Base-by-base conservation (phyloP, 2,329 filamentous ascomycete species). In the Penicillium hesseltinei region DNA sequence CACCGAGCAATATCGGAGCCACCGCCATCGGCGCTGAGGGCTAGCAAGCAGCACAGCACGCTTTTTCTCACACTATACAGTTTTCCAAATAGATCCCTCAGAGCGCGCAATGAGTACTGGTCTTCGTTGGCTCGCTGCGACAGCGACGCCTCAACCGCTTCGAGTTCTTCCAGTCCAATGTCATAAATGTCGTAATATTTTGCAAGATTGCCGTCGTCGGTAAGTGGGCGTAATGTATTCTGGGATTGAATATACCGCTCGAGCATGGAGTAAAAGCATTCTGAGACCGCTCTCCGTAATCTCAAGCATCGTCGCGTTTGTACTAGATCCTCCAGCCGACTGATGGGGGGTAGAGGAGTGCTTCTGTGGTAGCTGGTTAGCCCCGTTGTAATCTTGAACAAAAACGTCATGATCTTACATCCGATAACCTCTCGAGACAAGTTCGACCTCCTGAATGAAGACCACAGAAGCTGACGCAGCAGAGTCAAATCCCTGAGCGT, bases 111-210 rank as follows among this genome's bases (percentile, higher is more conserved):
- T n/a, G 88, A 90, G 66, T 92, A 88, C 23, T 82, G 75, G 61
- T 96, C 90, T 48, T 96, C 90, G 58, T 88, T 84, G 46, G 89
- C 84, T n/a, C 80, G 76, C 43, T 85, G 82, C 5, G 82, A 81
- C 56, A 88, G 87, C 1, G 85, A 85, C 43, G 82, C 77, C 63
- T 87, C 81, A n/a, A 88, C 84, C 65, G 91, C 88, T 21, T 84
- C 82, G 36, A 91, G 84, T 71, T 92, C 89, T 56, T 87, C 83
- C 56, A 88, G 83, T 60, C 84, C 89, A 59, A 93, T 85, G 63
- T 92, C 90, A 70, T 93, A 92, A 59, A 93, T 89, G 69, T 97
- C 93, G 67, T 94, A 90, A 71, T 96, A 96, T 75, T 92, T 94
- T 66, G 96, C 91, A 43, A 99, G 78, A 68, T 96, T 90, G 48